Conservation (phyloP, 352 stramenopile genomes). For the Blastocystis hominis region DNA sequence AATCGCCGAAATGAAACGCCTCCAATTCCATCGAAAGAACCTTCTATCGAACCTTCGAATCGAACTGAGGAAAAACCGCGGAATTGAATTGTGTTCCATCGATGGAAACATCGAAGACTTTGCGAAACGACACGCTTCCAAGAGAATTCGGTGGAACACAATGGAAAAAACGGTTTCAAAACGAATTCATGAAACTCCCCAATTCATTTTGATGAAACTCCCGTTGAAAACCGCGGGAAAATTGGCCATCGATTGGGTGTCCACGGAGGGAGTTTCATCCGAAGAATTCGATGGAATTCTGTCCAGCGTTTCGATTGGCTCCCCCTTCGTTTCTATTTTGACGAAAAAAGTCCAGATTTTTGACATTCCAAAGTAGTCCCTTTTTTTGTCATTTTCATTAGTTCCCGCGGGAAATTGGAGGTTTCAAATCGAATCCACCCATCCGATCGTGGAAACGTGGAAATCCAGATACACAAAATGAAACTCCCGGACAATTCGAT, state of each 20-base stretch:
- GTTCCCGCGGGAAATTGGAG: not conserved
- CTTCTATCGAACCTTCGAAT: not conserved
- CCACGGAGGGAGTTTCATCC: not conserved
- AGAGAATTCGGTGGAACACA: not conserved
- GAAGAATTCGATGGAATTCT: not conserved
- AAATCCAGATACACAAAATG: not conserved
- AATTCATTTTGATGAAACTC: not conserved
- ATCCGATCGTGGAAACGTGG: not conserved
- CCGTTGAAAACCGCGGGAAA: not conserved
- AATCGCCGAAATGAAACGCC: too few relatives aligned
- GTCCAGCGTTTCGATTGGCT: not conserved
- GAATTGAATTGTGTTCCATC: not conserved
- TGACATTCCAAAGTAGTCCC: not conserved
- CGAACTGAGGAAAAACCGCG: not conserved
- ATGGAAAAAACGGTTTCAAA: not conserved
- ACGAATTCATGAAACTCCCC: not conserved
- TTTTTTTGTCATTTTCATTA: too few relatives aligned
- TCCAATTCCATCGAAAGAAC: not conserved
- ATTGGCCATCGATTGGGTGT: not conserved
- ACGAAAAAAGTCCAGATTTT: not conserved
- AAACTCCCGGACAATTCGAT: not conserved
- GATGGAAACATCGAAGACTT: not conserved
- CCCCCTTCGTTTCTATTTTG: not conserved
- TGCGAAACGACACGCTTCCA: not conserved
- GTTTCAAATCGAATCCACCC: not conserved